Evolutionary conservation across 257 asterid genomes (phyloP), one percentile per base, ranked within the genome.

Genomic region (Dorcoceras hygrometricum): DNA sequence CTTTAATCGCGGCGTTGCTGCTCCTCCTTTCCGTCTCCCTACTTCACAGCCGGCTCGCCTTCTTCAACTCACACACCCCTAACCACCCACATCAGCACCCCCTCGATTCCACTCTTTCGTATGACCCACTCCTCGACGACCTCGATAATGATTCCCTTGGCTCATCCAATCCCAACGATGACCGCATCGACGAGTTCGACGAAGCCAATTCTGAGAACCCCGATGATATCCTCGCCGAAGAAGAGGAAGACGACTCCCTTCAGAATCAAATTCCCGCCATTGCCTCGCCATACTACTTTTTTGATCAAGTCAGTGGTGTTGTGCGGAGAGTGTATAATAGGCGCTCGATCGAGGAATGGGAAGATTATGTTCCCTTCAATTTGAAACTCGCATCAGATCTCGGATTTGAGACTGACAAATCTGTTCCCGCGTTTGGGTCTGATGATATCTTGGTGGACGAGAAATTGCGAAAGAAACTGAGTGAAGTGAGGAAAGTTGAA

Each of bases 281-380:
- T 66, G 73, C 89, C 6, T 86, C 92, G 4, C 84, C 92, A 5
- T 80, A 61, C 31, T 89, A 82, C 83, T 84, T 80, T 53, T 92
- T 81, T 25, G 98, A 92, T 36, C 98, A 63, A 18, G 62, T 77
- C 51, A 66, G 28, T 53, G 88, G 93, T 22, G 99, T 83, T 25
- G 84, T 94, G 23, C 76, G 99, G 68, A 85, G 96, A 71, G 80
- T 95, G 8, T 83, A 82, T 57, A 81, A 82, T 56, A 89, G 81
- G 29, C 84, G 91, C 5, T 82, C 96, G 1, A 90, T 94, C 63
- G 95, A 90, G 31, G 96, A 94, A 62, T 94, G 99, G 99, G 97
- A 94, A 57, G 99, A 94, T 73, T 88, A 94, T 16, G 81, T 88
- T 19, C 85, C 86, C 11, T 90, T 88, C 69, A 88, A 76, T 62